Base-by-base conservation (phyloP, 192 early-diverging fungal species). In the Glomus cerebriforme region DNA sequence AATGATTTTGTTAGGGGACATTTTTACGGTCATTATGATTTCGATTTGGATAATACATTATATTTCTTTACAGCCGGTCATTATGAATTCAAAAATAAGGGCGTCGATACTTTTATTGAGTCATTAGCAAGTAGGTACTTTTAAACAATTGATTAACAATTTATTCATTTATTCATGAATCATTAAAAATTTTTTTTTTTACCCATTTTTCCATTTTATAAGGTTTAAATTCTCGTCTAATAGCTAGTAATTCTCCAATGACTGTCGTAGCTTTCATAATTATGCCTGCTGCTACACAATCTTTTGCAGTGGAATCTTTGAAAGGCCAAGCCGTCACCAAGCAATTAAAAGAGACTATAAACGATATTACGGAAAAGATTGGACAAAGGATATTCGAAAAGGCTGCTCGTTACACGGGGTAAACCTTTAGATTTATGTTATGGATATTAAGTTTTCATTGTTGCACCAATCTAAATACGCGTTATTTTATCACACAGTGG, bases 21-120 rank as follows among this genome's bases (percentile, higher is more conserved):
- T 83, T 99, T 99, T 79, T 97, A 96, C 86, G 97, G 97, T 6
- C 95, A 99, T 85, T 96, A 93, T 83, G 93, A 96, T 83, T 98
- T 98, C 87, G 95, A 97, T 82, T 88, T 99, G 29, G 96, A 97
- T 72, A 96, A 96, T 79, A 99, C 97, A 2, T 85, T 99, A 29
- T 99, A 99, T 84, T 96, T 98, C 79, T 99, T 99, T 85, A 99
- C 95, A 0, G 95, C 97, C 45, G 97, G 97, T 12, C 91, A 96
- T 65, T 98, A 97, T 81, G 96, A 99, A 84, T 99, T 92, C 86
- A 91, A 96, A 76, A 99, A 99, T 87, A 99, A 99, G 86, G 97
- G 97, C 47, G 90, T 97, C 26, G 97, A 99, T 86, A 98, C 97
- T 96, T 99, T 90, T 82, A 92, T 99, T 27, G 97, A 99, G 82